Evolutionary conservation across 2,329 filamentous ascomycete species (phyloP).

Genomic region (Trichophyton mentagrophytes): DNA sequence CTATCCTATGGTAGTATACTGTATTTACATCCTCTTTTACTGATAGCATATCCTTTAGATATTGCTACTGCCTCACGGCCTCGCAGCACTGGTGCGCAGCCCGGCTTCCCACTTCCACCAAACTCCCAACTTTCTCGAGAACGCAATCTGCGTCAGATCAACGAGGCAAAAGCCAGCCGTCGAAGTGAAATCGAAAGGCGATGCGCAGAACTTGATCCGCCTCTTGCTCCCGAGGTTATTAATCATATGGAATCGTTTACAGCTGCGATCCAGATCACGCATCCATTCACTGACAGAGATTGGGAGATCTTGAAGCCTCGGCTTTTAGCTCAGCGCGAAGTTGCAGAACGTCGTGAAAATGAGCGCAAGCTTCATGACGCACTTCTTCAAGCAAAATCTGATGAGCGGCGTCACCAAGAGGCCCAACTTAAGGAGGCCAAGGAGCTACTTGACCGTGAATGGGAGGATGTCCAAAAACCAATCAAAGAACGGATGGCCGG

Average conservation of each 20-base stretch:
- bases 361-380: constrained; percentile 38
- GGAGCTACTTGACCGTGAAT: constrained; percentile 53
- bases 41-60: neutral
- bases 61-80: neutral
- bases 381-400: constrained; percentile 34
- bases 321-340: constrained; percentile 51
- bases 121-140: constrained; percentile 23
- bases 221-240: constrained; percentile 49
- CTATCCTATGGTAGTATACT: neutral
- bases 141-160: constrained; percentile 50
- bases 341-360: constrained; percentile 47
- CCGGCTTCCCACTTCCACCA: neutral
- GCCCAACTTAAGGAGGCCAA: constrained; percentile 40
- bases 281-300: constrained; percentile 53
- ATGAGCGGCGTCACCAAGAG: constrained; percentile 37
- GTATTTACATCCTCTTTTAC: neutral
- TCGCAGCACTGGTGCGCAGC: neutral
- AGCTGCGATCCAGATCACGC: constrained; percentile 56
- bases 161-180: constrained; percentile 50
- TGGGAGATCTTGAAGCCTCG: constrained; percentile 59
- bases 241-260: constrained; percentile 61
- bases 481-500: constrained; percentile 51
- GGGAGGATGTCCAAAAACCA: constrained; percentile 57
- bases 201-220: constrained; percentile 53
- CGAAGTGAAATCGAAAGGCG: constrained; percentile 60